phyloP scores from a whole-genome alignment of 106 monocot genomes.

The Platanthera zijinensis region DNA sequence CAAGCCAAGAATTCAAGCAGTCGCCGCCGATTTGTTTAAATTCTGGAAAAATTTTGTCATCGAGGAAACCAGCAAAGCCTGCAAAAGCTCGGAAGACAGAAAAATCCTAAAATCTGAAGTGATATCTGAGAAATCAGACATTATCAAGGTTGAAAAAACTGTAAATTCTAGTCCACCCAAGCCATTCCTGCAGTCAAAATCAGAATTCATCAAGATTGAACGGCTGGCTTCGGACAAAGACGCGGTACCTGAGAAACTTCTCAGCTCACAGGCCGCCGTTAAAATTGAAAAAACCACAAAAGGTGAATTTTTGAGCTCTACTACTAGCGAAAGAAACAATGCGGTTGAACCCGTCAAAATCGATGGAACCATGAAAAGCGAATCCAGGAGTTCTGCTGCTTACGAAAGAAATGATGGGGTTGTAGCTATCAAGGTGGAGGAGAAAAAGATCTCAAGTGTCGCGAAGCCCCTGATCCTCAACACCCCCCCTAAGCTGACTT shows the following conservation, averaged over 20 bases:
- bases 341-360: background rate
- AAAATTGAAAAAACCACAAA: constrained; percentile 16
- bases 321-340: background rate
- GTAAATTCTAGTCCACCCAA: constrained; percentile 15
- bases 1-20: constrained; percentile 48
- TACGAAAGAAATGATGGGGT: background rate
- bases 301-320: background rate
- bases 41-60: constrained; percentile 82
- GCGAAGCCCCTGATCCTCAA: constrained; percentile 13
- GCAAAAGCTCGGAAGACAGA: constrained; percentile 19
- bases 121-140: constrained; percentile 12
- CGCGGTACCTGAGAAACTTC: constrained; percentile 6
- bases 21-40: constrained; percentile 63
- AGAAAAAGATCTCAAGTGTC: background rate
- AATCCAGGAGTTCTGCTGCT: background rate
- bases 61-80: constrained; percentile 52
- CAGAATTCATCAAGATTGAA: constrained; percentile 18
- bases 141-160: constrained; percentile 18
- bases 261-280: constrained; percentile 1
- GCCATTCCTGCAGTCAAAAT: constrained; percentile 6
- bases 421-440: constrained; percentile 10
- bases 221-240: constrained; percentile 3
- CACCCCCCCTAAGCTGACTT: constrained; percentile 42
- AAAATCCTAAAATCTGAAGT: constrained; percentile 9
- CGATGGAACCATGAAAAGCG: background rate